Percentiles rank a stretch among this genome's conserved stretches.
Conservation (phyloP, 2,329 filamentous ascomycete species). For the Amylocarpus encephaloides region DNA sequence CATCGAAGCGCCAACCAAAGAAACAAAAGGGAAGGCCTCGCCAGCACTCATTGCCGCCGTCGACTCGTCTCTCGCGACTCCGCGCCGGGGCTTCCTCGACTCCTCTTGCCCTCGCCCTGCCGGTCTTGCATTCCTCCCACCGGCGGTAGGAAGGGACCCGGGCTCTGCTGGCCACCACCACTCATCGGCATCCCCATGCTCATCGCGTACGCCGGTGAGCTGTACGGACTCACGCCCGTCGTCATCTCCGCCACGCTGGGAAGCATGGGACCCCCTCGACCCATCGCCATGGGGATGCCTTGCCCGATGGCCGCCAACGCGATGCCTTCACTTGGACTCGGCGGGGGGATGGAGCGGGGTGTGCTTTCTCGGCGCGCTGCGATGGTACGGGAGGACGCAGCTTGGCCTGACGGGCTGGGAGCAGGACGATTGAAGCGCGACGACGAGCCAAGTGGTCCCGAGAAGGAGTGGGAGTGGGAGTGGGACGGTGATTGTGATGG, state of each 20-base stretch:
- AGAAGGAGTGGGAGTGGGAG: conserved; percentile 26
- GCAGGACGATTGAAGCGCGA: conserved; percentile 23
- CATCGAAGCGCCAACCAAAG: neutral
- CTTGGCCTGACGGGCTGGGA: conserved; percentile 6
- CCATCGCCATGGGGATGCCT: conserved; percentile 22
- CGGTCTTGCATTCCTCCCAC: conserved; percentile 19
- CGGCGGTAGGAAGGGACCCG: conserved; percentile 35
- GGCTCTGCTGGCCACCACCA: conserved; percentile 33
- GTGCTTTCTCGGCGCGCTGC: conserved; percentile 31
- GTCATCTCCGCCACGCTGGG: conserved; percentile 58
- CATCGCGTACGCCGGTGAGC: conserved; percentile 48
- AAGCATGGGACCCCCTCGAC: conserved; percentile 36
- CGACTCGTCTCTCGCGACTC: conserved; percentile 41
- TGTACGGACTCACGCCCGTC: conserved; percentile 56
- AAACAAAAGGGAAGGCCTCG: neutral
- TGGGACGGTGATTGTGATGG: no score
- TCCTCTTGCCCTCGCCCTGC: conserved; percentile 40
- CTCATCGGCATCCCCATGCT: conserved; percentile 24
- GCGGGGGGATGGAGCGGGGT: conserved; percentile 32
- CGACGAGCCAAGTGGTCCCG: conserved; percentile 17
- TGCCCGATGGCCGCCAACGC: conserved; percentile 28
- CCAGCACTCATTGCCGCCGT: conserved; percentile 34
- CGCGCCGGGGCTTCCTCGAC: conserved; percentile 44
- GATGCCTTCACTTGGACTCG: conserved; percentile 34
- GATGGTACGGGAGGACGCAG: conserved; percentile 20